These are phyloP conservation scores for Amanita thiersii DNA, from an alignment of 768 basidiomycete species.

Conservation along the genomic window DNA sequence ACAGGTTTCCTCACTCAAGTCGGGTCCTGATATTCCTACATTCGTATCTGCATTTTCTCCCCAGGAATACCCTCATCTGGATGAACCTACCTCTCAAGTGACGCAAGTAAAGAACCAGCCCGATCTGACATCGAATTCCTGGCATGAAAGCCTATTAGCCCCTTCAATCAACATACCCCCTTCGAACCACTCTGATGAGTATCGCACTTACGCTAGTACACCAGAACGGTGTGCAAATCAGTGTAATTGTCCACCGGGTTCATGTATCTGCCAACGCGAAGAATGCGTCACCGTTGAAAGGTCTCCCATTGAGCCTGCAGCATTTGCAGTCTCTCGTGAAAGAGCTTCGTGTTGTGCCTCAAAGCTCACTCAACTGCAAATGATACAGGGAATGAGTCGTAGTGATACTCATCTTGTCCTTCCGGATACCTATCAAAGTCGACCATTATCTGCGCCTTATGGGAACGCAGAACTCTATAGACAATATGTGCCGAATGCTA, in stretches of 20 bases:
- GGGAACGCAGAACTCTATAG: no score
- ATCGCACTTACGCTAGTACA: slow-evolving; percentile 5
- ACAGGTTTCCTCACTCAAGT: slow-evolving; percentile 28
- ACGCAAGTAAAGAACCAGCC: background rate
- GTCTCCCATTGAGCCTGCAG: background rate
- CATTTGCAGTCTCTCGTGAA: background rate
- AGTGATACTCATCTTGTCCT: slow-evolving; percentile 8
- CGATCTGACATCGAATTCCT: background rate
- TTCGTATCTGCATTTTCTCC: background rate
- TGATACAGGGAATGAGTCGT: slow-evolving; percentile 9
- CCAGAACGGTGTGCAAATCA: slow-evolving; percentile 1
- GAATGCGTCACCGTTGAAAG: background rate
- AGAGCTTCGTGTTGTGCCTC: background rate
- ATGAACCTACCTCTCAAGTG: background rate
- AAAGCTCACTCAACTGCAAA: slow-evolving; percentile 4
- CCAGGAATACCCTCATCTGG: background rate
- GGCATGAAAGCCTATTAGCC: background rate
- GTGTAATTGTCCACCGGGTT: background rate
- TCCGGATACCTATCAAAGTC: slow-evolving; percentile 4
- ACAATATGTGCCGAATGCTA: background rate
- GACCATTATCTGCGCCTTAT: slow-evolving; percentile 3
- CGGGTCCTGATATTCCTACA: background rate
- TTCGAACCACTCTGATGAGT: slow-evolving; percentile 5
- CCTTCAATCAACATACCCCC: background rate
- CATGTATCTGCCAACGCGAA: background rate